Base-by-base conservation (phyloP, 108 stramenopile genomes). In the Skeletonema tropicum region DNA sequence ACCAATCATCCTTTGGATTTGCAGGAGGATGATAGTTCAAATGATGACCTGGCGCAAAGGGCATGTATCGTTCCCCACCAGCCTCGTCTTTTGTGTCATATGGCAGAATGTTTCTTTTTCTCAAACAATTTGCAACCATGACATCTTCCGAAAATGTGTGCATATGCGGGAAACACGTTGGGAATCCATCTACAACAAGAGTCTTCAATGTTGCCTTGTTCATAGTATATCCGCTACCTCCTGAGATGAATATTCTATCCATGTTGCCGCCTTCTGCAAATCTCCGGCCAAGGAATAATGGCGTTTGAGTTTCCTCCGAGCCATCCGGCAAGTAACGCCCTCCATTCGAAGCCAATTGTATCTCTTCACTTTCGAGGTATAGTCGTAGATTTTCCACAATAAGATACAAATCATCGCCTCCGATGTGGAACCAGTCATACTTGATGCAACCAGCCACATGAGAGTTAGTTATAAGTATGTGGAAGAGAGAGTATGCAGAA, bases 141-240 rank as follows among this genome's bases (percentile, higher is more conserved):
- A 90, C 93, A 70, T 98, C 98, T 70, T 97, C 97, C 57, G 90
- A 88, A 72, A 93, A 96, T 15, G 95, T 95, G 21, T 90, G 76
- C 45, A 76, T 67, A 58, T 97, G 91, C 7, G 94, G 90, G 17
- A 91, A 83, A 75, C 94, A 97, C 25, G 72, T 82, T 0, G 89
- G 85, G 21, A 95, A 80, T 45, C 89, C 88, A 62, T 92, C 71
- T 15, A 86, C 84, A 0, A 92, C 92, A 45, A 95, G 77, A 6
- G 79, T 57, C 70, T 94, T 92, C 61, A 98, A 72, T 3, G 97
- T 88, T 5, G 95, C 94, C 78, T 94, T 92, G 81, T 97, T 96
- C 86, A 98, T 85, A 1, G 95, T 91, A 73, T 98, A 98, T 14
- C 97, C 97, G 46, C 94, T 91, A 17, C 98, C 98, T 38, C 98